Conservation (phyloP, 2,329 filamentous ascomycete genomes). For the Colletotrichum sp. region DNA sequence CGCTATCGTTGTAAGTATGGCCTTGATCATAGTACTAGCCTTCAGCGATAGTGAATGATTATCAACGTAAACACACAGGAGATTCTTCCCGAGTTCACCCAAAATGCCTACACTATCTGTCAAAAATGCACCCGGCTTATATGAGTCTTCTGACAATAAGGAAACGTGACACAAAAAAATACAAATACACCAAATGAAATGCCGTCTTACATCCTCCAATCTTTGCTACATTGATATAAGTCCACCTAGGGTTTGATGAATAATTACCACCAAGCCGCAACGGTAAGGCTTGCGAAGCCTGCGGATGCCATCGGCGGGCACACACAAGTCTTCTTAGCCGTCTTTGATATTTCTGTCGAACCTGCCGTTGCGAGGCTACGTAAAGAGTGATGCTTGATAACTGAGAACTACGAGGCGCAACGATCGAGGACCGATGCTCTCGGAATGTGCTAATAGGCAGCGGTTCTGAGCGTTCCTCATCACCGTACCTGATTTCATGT, state of each 20-base stretch:
- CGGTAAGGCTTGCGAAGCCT: neutral
- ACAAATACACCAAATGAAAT: neutral
- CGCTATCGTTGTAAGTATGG: neutral
- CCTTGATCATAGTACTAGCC: neutral
- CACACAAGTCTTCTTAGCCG: neutral
- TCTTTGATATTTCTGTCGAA: neutral
- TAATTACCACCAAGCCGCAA: neutral
- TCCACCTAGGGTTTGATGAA: neutral
- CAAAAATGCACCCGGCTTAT: neutral
- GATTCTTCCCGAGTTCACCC: neutral
- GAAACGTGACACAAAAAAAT: neutral
- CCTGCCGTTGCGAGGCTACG: neutral
- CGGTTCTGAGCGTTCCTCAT: neutral
- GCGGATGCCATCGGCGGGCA: neutral
- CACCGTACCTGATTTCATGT: neutral
- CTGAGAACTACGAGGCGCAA: neutral
- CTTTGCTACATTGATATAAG: neutral
- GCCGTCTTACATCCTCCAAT: neutral
- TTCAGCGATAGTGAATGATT: neutral
- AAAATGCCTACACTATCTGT: accelerated
- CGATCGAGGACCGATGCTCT: neutral
- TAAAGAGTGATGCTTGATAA: neutral
- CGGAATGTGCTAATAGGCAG: neutral
- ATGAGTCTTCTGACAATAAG: neutral
- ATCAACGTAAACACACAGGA: neutral